Base-by-base conservation (phyloP, 441 rosid genomes). In the Theobroma grandiflorum region DNA sequence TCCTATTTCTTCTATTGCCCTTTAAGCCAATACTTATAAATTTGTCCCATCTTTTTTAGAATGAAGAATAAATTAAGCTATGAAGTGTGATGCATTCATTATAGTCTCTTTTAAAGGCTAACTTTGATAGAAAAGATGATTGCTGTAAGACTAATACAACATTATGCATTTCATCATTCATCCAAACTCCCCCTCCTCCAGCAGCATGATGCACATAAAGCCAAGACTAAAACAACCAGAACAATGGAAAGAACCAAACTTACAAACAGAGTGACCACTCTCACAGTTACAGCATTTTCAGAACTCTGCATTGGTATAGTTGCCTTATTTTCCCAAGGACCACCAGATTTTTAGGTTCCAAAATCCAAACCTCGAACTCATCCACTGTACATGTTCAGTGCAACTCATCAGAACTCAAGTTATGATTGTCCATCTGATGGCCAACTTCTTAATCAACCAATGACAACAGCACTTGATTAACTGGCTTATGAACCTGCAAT, bases 231-330 rank as follows among this genome's bases (percentile, higher is more conserved):
- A 81, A 75, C 33, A 61, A 59, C 58, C 66, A 49, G 72, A 49
- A 77, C 42, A 15, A 69, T 67, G 26, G 31, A 40, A 81, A 73
- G 76, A 79, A 81, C 79, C 80, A 65, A 76, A 92, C 97, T 91
- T 89, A 96, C 99, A 80, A 90, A 85, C 55, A 94, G 91, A 53
- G 94, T 86, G 78, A 96, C 99, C 81, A 94, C 94, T 84, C 99
- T 88, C 73, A 96, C 95, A 26, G 98, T 93, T 49, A 96, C 88
- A 12, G 99, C 97, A 90, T 93, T 92, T 87, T 94, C 99, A 82
- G 96, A 85, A 88, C 86, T 89, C 83, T 96, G 99, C 99, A 96
- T 93, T 83, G 95, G 92, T 76, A 96, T 96, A 77, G 93, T 92
- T 82, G 97, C 97, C 85, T 83, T 94, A 57, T 95, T 90, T 86